Percentiles rank a stretch among this genome's conserved stretches.
Evolutionary conservation across 495 filamentous ascomycete species (phyloP).

Genomic region (Astrothelium macrocarpum): DNA sequence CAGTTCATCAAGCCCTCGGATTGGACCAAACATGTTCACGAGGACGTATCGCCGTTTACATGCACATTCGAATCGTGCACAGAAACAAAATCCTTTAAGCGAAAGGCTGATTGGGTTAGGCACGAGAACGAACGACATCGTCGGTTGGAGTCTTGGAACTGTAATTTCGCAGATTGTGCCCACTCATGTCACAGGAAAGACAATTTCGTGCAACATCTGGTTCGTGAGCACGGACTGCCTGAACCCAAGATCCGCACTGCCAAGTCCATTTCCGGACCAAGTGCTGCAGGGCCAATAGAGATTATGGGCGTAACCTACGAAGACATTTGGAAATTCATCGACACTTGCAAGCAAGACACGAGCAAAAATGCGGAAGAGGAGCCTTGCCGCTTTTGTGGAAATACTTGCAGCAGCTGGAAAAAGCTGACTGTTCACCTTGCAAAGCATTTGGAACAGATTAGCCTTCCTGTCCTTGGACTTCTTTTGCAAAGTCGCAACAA

Average conservation of each 20-base stretch:
- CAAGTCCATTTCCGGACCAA: background rate
- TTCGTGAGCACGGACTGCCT: conserved; percentile 81
- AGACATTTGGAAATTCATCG: conserved; percentile 66
- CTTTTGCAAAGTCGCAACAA: conserved; percentile 35
- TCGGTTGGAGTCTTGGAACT: conserved; percentile 88
- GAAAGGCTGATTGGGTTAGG: conserved; percentile 94
- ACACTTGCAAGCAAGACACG: conserved; percentile 67
- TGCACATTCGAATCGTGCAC: conserved; percentile 81
- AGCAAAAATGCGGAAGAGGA: conserved; percentile 59
- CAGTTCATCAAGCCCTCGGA: conserved; percentile 91
- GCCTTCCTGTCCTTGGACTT: conserved; percentile 71
- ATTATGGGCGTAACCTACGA: conserved; percentile 44
- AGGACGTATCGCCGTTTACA: conserved; percentile 91
- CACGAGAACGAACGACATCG: conserved; percentile 93
- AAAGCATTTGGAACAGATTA: conserved; percentile 95
- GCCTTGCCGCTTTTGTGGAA: conserved; percentile 83
- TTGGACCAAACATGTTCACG: conserved; percentile 96
- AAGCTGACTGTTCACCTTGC: conserved; percentile 89
- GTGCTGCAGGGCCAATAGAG: conserved; percentile 34
- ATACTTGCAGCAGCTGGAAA: conserved; percentile 77
- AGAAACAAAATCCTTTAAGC: conserved; percentile 91
- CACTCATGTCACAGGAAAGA: conserved; percentile 87
- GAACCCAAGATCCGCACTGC: conserved; percentile 53
- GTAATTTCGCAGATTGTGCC: conserved; percentile 66
- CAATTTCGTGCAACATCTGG: conserved; percentile 91